phyloP scores from a whole-genome alignment of 2,329 filamentous ascomycete genomes.

The Trichoderma sp. region DNA sequence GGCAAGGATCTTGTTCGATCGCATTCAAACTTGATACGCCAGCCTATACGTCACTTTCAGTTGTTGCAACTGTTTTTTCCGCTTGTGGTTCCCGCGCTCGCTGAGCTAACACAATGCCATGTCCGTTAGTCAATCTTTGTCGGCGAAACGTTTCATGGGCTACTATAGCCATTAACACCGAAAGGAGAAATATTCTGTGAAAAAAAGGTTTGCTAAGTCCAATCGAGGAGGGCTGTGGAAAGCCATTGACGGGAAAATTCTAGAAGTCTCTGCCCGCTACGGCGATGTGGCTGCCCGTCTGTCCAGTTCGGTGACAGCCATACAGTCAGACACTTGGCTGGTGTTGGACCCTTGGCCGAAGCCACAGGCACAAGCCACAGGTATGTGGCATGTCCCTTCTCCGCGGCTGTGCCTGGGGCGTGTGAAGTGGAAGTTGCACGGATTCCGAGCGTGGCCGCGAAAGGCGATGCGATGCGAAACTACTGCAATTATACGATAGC shows the following conservation, averaged over 20 bases:
- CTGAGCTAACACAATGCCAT: background rate
- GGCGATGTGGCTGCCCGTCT: background rate
- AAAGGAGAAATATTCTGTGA: background rate
- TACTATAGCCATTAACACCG: background rate
- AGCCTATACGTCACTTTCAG: conserved; percentile 6
- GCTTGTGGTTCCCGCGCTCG: background rate
- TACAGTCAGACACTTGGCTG: background rate
- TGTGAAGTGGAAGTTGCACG: background rate
- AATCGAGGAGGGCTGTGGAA: background rate
- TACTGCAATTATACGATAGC: background rate
- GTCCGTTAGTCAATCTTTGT: background rate
- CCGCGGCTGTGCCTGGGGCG: background rate
- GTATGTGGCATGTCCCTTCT: background rate
- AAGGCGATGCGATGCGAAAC: background rate
- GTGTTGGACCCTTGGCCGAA: background rate
- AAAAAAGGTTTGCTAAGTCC: background rate
- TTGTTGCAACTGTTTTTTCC: background rate
- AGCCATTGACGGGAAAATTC: background rate
- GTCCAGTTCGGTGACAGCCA: background rate
- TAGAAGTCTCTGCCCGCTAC: background rate
- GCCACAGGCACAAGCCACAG: background rate
- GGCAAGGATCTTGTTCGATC: conserved; percentile 5
- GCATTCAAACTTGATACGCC: background rate
- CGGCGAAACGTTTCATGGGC: background rate
- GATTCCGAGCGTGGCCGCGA: background rate